Evolutionary conservation across 805 yeast species (phyloP).

Genomic region (Candida coleopterorum): DNA sequence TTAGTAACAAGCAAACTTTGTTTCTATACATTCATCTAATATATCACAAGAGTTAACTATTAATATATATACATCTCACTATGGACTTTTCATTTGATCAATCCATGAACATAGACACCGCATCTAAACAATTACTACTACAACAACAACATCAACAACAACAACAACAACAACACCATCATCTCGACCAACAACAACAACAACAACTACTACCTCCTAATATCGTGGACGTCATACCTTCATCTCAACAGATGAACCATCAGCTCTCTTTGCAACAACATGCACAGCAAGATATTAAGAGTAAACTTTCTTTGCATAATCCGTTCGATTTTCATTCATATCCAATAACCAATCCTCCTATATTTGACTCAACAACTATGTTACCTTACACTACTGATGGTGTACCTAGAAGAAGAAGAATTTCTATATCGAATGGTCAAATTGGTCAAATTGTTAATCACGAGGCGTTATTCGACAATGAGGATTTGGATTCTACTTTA

Average conservation of each 20-base stretch:
- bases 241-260: too few species aligned
- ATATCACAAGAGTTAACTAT: too few species aligned
- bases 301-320: slow-evolving; percentile 23
- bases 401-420: slow-evolving; percentile 53
- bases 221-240: neutral
- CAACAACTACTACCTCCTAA: neutral
- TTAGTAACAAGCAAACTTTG: too few species aligned
- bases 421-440: slow-evolving; percentile 81
- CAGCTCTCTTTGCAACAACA: too few species aligned
- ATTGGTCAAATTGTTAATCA: slow-evolving; percentile 65
- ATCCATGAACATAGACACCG: neutral
- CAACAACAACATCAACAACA: neutral
- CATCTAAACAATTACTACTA: neutral
- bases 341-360: slow-evolving; percentile 45
- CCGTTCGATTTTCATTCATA: slow-evolving; percentile 37
- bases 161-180: too few species aligned
- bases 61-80: neutral
- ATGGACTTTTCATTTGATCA: slow-evolving; percentile 2
- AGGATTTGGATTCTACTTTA: slow-evolving; percentile 8
- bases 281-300: neutral
- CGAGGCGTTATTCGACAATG: slow-evolving; percentile 32
- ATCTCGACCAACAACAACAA: too few species aligned
- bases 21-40: too few species aligned
- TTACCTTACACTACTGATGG: slow-evolving; percentile 28
- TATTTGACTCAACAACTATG: slow-evolving; percentile 40